Percentiles rank a stretch among this genome's conserved stretches.
Evolutionary conservation across 352 stramenopile genomes (phyloP).

Genomic region (Phytophthora tentaculata): DNA sequence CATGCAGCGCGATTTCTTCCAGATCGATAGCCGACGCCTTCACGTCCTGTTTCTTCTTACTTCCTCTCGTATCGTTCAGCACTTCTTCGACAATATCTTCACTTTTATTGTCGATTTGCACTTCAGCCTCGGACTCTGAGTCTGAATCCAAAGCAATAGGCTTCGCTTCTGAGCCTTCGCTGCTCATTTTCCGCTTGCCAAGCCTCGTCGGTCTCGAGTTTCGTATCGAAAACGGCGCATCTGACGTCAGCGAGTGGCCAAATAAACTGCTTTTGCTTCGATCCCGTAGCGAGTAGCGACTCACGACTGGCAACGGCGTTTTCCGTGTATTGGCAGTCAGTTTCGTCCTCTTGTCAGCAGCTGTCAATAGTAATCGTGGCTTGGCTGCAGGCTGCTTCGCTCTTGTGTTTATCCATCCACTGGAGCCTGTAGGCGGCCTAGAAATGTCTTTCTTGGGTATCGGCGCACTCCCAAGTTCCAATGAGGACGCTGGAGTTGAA

Average conservation of each 20-base stretch:
- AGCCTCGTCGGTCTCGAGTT: conserved; percentile 7
- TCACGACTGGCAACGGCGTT: conserved; percentile 3
- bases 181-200: conserved; percentile 36
- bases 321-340: conserved; percentile 6
- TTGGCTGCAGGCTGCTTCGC: background rate
- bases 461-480: conserved; percentile 38
- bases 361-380: conserved; percentile 4
- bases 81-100: conserved; percentile 13
- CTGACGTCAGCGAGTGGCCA: conserved; percentile 5
- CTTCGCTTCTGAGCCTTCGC: conserved; percentile 44
- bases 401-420: conserved; percentile 34
- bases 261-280: conserved; percentile 15
- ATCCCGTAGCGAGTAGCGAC: conserved; percentile 25
- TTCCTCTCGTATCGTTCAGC: conserved; percentile 10
- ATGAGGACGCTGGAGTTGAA: conserved; percentile 4
- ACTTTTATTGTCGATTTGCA: background rate
- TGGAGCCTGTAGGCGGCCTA: conserved; percentile 4
- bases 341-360: conserved; percentile 15
- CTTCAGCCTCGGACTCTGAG: conserved; percentile 40
- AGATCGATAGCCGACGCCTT: conserved; percentile 26
- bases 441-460: conserved; percentile 13
- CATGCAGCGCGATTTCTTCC: conserved; percentile 25
- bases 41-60: conserved; percentile 17
- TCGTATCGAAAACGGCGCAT: conserved; percentile 6
- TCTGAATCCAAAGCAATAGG: conserved; percentile 62